Evolutionary conservation across 495 filamentous ascomycete genomes (phyloP).

Genomic region (Zalerion maritima): DNA sequence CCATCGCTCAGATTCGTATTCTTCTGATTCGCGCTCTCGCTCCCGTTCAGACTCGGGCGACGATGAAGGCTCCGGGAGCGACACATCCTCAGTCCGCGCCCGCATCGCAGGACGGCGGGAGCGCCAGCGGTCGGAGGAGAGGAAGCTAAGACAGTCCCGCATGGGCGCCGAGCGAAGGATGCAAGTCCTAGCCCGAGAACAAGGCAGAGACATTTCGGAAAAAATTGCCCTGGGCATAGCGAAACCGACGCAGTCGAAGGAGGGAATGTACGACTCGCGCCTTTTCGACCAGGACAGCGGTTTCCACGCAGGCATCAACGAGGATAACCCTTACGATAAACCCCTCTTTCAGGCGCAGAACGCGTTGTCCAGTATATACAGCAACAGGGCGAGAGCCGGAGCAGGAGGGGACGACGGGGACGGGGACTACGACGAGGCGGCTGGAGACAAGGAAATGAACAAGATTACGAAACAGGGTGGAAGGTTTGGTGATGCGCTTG

Average conservation of each 20-base stretch:
- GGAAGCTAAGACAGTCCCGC: slow-evolving; percentile 79
- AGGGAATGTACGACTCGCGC: slow-evolving; percentile 92
- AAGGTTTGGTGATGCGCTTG: slow-evolving; percentile 71
- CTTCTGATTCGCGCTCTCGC: slow-evolving; percentile 23
- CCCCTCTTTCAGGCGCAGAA: slow-evolving; percentile 95
- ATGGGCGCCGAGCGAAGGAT: slow-evolving; percentile 89
- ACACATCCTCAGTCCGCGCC: slow-evolving; percentile 55
- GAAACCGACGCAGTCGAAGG: slow-evolving; percentile 78
- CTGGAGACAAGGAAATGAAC: slow-evolving; percentile 66
- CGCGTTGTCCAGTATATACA: slow-evolving; percentile 88
- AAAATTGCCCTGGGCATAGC: slow-evolving; percentile 92
- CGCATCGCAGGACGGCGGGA: slow-evolving; percentile 67
- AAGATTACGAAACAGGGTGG: slow-evolving; percentile 68
- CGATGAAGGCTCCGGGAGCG: slow-evolving; percentile 45
- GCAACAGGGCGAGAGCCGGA: slow-evolving; percentile 61
- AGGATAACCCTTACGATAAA: slow-evolving; percentile 96
- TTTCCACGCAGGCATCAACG: slow-evolving; percentile 83
- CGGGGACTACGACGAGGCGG: slow-evolving; percentile 60
- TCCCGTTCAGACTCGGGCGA: slow-evolving; percentile 41
- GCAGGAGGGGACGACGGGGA: slow-evolving; percentile 52
- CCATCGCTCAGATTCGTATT: slow-evolving; percentile 13
- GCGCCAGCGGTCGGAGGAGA: slow-evolving; percentile 64
- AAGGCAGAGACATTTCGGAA: slow-evolving; percentile 93
- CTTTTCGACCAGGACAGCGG: slow-evolving; percentile 90
- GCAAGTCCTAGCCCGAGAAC: slow-evolving; percentile 84